Percentiles rank a stretch among this genome's conserved stretches.
These are phyloP conservation scores for Acacia concinna DNA, from an alignment of 331 rosid genomes.

Conservation along the genomic window DNA sequence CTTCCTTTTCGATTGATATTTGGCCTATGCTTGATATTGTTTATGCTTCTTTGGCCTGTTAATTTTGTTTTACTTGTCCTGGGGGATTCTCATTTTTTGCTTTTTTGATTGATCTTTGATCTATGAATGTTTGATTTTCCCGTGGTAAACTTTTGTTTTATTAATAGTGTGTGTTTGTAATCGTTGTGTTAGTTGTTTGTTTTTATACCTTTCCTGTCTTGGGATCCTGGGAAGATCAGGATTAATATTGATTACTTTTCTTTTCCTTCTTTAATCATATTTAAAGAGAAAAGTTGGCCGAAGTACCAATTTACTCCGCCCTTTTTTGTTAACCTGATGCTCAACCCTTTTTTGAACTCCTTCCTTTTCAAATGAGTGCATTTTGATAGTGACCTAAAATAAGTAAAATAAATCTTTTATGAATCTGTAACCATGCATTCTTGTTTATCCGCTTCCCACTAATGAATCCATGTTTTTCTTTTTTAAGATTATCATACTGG, in stretches of 20 bases:
- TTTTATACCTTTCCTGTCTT: background rate
- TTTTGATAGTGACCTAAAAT: background rate
- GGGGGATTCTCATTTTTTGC: background rate
- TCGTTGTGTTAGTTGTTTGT: background rate
- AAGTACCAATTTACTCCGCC: background rate
- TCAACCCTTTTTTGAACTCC: background rate
- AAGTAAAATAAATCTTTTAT: background rate
- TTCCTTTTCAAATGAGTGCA: background rate
- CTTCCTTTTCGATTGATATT: background rate
- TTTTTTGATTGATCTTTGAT: background rate
- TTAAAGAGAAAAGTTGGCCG: background rate
- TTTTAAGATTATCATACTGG: background rate
- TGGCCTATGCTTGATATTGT: conserved; percentile 28
- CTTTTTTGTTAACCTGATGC: background rate
- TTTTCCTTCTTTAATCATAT: background rate
- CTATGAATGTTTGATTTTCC: background rate
- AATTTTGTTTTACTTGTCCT: background rate
- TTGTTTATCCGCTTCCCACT: background rate
- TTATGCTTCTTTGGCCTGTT: background rate
- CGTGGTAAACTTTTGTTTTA: background rate
- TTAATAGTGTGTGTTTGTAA: background rate
- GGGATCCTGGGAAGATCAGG: background rate
- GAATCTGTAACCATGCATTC: background rate
- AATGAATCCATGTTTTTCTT: background rate
- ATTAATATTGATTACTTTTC: background rate